A percentile compares a stretch with the other conserved stretches of the same genome.
These are phyloP conservation scores for Phytophthora rubi DNA, from an alignment of 352 stramenopile species.

Conservation along the genomic window DNA sequence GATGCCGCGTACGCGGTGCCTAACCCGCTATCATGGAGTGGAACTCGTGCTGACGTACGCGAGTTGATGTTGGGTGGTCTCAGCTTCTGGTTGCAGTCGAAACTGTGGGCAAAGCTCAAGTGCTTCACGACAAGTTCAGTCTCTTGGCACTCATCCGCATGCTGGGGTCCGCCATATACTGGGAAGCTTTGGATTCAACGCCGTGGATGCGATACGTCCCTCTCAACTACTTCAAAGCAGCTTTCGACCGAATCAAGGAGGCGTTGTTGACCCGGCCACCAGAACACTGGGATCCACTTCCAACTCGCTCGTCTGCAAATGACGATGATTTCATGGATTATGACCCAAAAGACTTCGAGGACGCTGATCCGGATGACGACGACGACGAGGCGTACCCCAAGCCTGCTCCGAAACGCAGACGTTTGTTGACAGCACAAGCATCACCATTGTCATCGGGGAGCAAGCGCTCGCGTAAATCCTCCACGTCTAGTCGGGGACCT, in stretches of 20 bases:
- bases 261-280: no score
- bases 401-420: no score
- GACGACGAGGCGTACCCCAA: no score
- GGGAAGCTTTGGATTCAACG: not conserved
- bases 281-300: no score
- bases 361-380: no score
- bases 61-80: slow-evolving; percentile 1
- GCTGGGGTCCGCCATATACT: slow-evolving; percentile 5
- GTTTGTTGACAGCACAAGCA: no score
- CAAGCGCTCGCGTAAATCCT: no score
- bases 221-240: not conserved
- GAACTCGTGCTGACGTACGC: not conserved
- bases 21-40: not conserved
- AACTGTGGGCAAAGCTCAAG: not conserved
- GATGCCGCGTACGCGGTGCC: not conserved
- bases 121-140: not conserved
- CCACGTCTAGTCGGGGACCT: no score
- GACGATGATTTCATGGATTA: no score
- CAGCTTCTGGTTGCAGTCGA: slow-evolving; percentile 4
- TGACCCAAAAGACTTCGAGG: no score
- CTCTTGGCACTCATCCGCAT: not conserved
- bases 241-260: not conserved
- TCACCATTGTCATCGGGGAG: no score
- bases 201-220: not conserved
- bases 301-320: no score